Evolutionary conservation across 805 yeast species (phyloP).

Genomic region (Maudiozyma saulgeensis): DNA sequence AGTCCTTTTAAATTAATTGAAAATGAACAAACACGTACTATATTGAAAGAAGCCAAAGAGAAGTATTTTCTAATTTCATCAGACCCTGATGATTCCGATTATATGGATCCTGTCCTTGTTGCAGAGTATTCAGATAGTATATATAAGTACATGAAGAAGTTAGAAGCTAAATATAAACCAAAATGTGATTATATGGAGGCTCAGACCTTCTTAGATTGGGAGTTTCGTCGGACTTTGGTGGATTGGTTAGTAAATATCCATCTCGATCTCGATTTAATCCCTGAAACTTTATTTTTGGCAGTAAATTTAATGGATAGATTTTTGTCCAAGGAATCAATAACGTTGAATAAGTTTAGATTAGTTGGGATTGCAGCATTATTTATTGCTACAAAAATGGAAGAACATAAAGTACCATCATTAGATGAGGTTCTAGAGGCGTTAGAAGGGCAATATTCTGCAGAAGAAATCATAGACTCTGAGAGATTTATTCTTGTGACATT

Average conservation of each 20-base stretch:
- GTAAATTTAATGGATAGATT: conserved; percentile 85
- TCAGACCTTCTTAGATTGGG: conserved; percentile 83
- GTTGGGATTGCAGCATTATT: conserved; percentile 91
- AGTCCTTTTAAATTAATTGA: not conserved
- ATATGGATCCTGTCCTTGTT: conserved; percentile 70
- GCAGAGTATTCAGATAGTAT: conserved; percentile 73
- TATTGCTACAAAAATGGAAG: conserved; percentile 92
- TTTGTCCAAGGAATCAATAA: conserved; percentile 63
- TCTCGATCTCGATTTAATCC: conserved; percentile 66
- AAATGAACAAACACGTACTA: not conserved
- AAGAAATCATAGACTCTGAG: conserved; percentile 78
- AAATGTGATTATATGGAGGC: conserved; percentile 68
- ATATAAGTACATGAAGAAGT: conserved; percentile 56
- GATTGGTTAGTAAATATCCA: conserved; percentile 95
- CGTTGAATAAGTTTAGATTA: conserved; percentile 72
- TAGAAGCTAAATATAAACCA: conserved; percentile 65
- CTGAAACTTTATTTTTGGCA: conserved; percentile 78
- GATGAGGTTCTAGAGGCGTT: conserved; percentile 85
- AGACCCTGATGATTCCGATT: conserved; percentile 65
- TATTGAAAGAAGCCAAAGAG: conserved; percentile 2
- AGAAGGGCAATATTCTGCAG: conserved; percentile 67
- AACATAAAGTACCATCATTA: conserved; percentile 83
- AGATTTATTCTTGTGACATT: conserved; percentile 81
- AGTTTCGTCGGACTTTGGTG: conserved; percentile 67
- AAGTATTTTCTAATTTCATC: not conserved